These are phyloP conservation scores for Heliamphora exappendiculata DNA, from an alignment of 148 eudicot species.

Conservation along the genomic window DNA sequence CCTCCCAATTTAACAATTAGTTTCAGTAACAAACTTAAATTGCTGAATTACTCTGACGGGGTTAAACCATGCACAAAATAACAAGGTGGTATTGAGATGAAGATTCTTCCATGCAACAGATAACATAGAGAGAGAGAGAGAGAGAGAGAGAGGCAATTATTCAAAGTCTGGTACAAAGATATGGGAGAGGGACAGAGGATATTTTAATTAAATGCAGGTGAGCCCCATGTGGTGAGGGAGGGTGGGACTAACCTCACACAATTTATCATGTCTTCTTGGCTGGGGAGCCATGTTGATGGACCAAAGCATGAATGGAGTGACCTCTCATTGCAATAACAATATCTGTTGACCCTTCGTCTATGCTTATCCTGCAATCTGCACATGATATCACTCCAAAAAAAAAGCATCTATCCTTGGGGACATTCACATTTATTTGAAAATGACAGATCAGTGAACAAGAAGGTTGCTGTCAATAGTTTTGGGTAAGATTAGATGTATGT, in stretches of 20 bases:
- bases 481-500: no score
- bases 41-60: no score
- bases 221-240: neutral
- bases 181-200: conserved; percentile 7
- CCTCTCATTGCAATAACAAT: conserved; percentile 10
- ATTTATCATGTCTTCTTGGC: neutral
- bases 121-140: neutral
- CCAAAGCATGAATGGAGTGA: conserved; percentile 11
- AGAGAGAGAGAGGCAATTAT: no score
- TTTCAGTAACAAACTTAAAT: no score
- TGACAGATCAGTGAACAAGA: no score
- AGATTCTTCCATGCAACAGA: conserved; percentile 13
- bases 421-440: no score
- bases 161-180: conserved; percentile 1
- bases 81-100: conserved; percentile 4
- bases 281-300: neutral
- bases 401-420: neutral
- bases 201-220: conserved; percentile 14
- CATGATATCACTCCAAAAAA: conserved; percentile 2
- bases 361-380: conserved; percentile 19
- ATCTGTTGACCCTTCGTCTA: conserved; percentile 7
- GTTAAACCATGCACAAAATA: no score
- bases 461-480: no score
- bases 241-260: conserved; percentile 8
- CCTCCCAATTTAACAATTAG: no score